Evolutionary conservation across 2,329 filamentous ascomycete species (phyloP), one percentile per base, ranked within the genome.

Genomic region (Graphilbum sp.): DNA sequence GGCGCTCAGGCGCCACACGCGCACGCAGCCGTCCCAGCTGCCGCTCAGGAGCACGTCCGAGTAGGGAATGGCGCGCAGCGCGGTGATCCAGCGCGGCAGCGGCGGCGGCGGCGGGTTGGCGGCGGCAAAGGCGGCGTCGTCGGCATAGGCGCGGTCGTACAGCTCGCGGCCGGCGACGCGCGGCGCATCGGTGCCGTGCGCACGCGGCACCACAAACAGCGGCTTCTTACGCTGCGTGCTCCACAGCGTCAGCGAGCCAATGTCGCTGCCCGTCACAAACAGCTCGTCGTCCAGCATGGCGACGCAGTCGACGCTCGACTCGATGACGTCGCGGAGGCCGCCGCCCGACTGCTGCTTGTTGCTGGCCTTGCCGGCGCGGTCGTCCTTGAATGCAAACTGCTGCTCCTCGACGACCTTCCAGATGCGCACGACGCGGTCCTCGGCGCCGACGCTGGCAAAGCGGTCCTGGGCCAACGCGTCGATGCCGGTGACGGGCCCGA

Each of bases 351-450:
- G n/a, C n/a, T n/a, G n/a, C 27, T 49, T 51, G 41, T 47, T 48
- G 33, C 52, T 48, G 31, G 45, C 42, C 17, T 48, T 44, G 21
- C 46, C 45, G 20, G 67, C 63, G 10, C 76, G 80, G 44, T 86
- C 85, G 41, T 87, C 88, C 35, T 88, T 79, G 59, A 96, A 98
- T 2, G 96, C 87, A 7, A 98, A 72, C 55, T 98, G 90, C 2
- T 81, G 84, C 61, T 98, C 88, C 50, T 98, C 90, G 5, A 84
- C 75, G 2, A 98, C 87, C 58, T 95, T 95, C 90, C 90, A 98
- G 48, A 94, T 61, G 41, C 90, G 71, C 30, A 88, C 90, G 2
- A 87, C 95, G 41, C 88, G 77, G 56, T 98, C 90, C 46, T 90
- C 71, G 6, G 85, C 80, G 39, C 90, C 90, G 16, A 94, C 90